A percentile compares a stretch with the other conserved stretches of the same genome.
phyloP scores from a whole-genome alignment of 192 early-diverging fungal genomes.

The Paraglomus brasilianum region DNA sequence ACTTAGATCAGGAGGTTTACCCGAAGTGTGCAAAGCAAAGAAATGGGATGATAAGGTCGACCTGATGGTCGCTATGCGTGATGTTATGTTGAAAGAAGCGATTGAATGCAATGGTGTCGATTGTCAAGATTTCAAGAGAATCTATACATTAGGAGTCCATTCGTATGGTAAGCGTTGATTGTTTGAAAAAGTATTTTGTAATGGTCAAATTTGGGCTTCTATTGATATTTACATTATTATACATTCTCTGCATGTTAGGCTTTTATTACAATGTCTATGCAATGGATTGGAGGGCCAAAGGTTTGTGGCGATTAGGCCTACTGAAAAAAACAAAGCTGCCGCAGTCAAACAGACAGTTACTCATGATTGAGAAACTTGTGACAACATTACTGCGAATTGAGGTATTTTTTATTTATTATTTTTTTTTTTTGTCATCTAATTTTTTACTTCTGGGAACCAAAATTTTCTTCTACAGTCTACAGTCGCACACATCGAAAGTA shows the following conservation, averaged over 20 bases:
- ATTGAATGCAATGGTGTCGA: slow-evolving; percentile 13
- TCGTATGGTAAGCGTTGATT: background rate
- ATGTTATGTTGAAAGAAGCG: slow-evolving; percentile 20
- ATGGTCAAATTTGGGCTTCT: background rate
- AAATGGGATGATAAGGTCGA: slow-evolving; percentile 26
- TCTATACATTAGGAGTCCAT: slow-evolving; percentile 6
- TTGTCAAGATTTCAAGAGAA: background rate
- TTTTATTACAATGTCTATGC: slow-evolving; percentile 29
- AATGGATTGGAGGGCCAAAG: slow-evolving; percentile 27
- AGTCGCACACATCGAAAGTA: background rate
- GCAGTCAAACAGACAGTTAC: slow-evolving; percentile 8
- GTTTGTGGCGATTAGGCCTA: slow-evolving; percentile 7
- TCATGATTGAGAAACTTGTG: slow-evolving; percentile 18
- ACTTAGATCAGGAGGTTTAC: slow-evolving; percentile 25
- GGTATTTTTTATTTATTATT: background rate
- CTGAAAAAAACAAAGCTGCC: slow-evolving; percentile 16
- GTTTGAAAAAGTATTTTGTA: background rate
- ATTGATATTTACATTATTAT: background rate
- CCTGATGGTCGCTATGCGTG: slow-evolving; percentile 17
- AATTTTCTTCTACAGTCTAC: slow-evolving; percentile 9
- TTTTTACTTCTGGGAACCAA: background rate
- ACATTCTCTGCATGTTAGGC: slow-evolving; percentile 8
- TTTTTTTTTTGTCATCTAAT: background rate
- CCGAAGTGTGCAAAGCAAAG: slow-evolving; percentile 17
- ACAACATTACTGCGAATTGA: slow-evolving; percentile 9